Conservation (phyloP, 2,329 filamentous ascomycete genomes). For the Fusarium hainanense region DNA sequence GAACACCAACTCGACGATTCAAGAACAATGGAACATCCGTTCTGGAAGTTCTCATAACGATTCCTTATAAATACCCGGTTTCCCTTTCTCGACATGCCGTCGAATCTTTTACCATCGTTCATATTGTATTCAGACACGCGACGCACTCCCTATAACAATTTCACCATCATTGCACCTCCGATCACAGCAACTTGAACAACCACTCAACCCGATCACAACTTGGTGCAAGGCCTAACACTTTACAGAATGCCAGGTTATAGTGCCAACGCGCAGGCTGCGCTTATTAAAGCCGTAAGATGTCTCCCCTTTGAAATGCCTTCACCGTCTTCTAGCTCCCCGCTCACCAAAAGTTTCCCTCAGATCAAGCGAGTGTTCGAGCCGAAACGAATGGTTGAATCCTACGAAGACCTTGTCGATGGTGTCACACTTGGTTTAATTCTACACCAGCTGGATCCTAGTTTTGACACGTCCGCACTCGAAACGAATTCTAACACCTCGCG, state of each 20-base stretch:
- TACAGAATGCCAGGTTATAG: slow-evolving; percentile 54
- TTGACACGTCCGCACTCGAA: slow-evolving; percentile 66
- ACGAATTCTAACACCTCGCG: slow-evolving; percentile 56
- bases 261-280: slow-evolving; percentile 62
- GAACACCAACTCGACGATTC: slow-evolving; percentile 27
- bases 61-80: slow-evolving; percentile 21
- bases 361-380: slow-evolving; percentile 57
- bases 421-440: slow-evolving; percentile 66
- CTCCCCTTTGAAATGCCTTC: slow-evolving; percentile 12
- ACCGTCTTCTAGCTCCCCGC: slow-evolving; percentile 19
- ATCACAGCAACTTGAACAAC: slow-evolving; percentile 26
- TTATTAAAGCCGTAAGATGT: slow-evolving; percentile 65
- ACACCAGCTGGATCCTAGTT: slow-evolving; percentile 67
- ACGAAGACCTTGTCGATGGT: slow-evolving; percentile 65
- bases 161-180: slow-evolving; percentile 18
- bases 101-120: slow-evolving; percentile 20
- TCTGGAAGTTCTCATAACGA: slow-evolving; percentile 21
- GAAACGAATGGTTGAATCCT: slow-evolving; percentile 59
- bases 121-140: slow-evolving; percentile 41
- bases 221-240: slow-evolving; percentile 15
- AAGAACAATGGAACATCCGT: slow-evolving; percentile 33
- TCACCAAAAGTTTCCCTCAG: slow-evolving; percentile 37
- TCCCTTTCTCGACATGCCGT: slow-evolving; percentile 37
- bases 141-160: slow-evolving; percentile 40
- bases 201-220: slow-evolving; percentile 4